Percentiles rank a stretch among this genome's conserved stretches.
Conservation (phyloP, 306 rosid species). For the Dalbergia oliveri region DNA sequence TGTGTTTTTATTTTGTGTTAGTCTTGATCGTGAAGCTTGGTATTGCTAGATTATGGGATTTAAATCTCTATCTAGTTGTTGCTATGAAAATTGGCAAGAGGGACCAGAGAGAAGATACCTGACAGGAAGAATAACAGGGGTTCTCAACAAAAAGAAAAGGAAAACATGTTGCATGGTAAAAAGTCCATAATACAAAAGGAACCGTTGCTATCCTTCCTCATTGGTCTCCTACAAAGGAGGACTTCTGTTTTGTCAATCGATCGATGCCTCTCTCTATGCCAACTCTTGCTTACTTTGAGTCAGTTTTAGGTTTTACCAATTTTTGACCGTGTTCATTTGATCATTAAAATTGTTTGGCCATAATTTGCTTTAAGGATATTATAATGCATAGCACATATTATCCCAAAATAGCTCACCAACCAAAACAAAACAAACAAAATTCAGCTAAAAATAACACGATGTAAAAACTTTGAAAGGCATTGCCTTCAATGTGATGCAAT, state of each 20-base stretch:
- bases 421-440: neutral
- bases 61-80: neutral
- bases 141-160: conserved; percentile 62
- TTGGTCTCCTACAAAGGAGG: conserved; percentile 75
- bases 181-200: conserved; percentile 44
- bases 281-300: conserved; percentile 60
- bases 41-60: conserved; percentile 26
- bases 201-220: conserved; percentile 56
- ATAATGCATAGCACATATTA: conserved; percentile 17
- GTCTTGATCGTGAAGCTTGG: conserved; percentile 18
- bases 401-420: conserved; percentile 45
- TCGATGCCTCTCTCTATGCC: conserved; percentile 47
- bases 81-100: neutral
- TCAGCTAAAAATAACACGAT: conserved; percentile 38
- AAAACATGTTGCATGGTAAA: conserved; percentile 39
- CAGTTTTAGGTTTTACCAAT: conserved; percentile 63
- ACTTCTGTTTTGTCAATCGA: conserved; percentile 33
- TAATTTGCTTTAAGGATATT: conserved; percentile 3
- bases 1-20: neutral
- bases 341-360: conserved; percentile 18
- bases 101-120: conserved; percentile 55
- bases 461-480: neutral
- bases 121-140: conserved; percentile 52
- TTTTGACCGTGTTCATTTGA: conserved; percentile 45
- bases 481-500: neutral